Evolutionary conservation across 768 basidiomycete species (phyloP), one percentile per base, ranked within the genome.

Genomic region (Pisolithus albus): DNA sequence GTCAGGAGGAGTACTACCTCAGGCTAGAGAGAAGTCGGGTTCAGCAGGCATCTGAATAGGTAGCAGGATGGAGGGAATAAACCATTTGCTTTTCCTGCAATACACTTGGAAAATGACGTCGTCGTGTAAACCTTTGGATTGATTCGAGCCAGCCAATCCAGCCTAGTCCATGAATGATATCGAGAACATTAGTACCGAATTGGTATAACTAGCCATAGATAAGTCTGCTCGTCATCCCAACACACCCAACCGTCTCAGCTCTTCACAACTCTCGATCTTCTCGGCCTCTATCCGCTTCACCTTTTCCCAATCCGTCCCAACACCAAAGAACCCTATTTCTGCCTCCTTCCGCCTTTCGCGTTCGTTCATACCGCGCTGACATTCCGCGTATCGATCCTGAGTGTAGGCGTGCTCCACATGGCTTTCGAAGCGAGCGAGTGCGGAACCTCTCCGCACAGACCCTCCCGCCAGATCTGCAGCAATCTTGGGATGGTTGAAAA

Each of bases 241-340:
- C 38, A 84, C 61, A 6, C 85, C 83, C 61, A 86, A 63, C 63
- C 72, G 68, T 67, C 74, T 82, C 62, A 94, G 71, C 68, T 83
- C 82, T 54, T 92, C 88, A 63, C 94, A 97, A 59, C 80, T 83
- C 53, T 77, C 75, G 44, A 92, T 75, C 36, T 74, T 77, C 72
- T 93, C 86, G 28, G 68, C 70, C 46, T 87, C 79, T 48, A 96
- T 86, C 57, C 70, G 67, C 64, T 76, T 74, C 52, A 98, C 86
- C 69, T 90, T 89, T 30, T 92, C 86, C 88, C 89, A 92, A 64
- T 98, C 88, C 10, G 92, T 88, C 28, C 92, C 90, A 49, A 96
- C 73, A 5, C 94, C 95, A 65, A 97, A 93, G 55, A 96, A 67
- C 5, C 95, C 95, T 37, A 88, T 68, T 60, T 92, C 86, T 8